Percentiles rank a stretch among this genome's conserved stretches.
These are phyloP conservation scores for Crithidia thermophila DNA, from an alignment of 208 protist genomes.

Conservation along the genomic window DNA sequence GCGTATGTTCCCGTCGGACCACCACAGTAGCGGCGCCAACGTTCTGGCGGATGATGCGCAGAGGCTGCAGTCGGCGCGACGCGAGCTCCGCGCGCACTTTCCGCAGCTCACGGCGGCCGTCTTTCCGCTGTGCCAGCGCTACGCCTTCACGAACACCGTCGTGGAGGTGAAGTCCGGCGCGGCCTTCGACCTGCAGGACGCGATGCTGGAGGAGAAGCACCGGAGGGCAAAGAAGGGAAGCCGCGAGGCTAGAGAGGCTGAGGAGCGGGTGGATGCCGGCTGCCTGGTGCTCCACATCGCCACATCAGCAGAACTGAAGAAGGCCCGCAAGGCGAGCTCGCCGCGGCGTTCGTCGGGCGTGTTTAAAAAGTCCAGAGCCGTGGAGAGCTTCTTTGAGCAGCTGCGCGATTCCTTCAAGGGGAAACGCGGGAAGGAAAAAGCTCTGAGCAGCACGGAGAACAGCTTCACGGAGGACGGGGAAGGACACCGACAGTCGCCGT, in stretches of 20 bases:
- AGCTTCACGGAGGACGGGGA: neutral
- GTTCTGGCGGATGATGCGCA: neutral
- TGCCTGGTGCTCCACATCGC: slow-evolving; percentile 4
- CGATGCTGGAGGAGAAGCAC: neutral
- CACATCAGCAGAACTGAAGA: slow-evolving; percentile 1
- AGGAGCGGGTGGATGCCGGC: neutral
- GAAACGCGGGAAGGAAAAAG: neutral
- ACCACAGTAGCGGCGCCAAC: neutral
- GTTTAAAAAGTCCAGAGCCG: neutral
- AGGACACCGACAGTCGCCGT: neutral
- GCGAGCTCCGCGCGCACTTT: neutral
- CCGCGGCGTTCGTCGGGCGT: neutral
- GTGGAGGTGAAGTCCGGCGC: slow-evolving; percentile 3
- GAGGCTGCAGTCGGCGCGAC: neutral
- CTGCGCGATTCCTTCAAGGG: neutral
- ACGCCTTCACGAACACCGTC: neutral
- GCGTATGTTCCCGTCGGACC: neutral
- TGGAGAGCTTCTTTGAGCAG: slow-evolving; percentile 1
- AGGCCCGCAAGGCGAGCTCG: neutral
- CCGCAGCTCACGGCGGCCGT: slow-evolving; percentile 2
- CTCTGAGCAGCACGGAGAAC: neutral
- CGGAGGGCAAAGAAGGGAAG: neutral
- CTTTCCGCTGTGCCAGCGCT: slow-evolving; percentile 13
- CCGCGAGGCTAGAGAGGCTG: neutral
- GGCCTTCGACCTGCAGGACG: slow-evolving; percentile 19